Conservation (phyloP, 129 eudicot genomes). For the Solidago caesia region DNA sequence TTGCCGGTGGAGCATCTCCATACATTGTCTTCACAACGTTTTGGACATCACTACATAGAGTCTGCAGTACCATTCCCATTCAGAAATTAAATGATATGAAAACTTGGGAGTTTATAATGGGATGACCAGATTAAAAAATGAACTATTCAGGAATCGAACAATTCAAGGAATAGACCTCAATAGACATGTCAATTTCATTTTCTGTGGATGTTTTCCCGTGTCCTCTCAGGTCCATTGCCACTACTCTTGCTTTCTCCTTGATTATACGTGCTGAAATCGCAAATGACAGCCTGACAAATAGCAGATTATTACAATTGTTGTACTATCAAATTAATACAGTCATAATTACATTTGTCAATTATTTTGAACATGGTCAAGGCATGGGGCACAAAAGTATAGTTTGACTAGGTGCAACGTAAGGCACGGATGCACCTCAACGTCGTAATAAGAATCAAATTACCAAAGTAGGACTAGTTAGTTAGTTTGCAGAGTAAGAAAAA, state of each 20-base stretch:
- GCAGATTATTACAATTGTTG: neutral
- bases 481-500: too few species aligned
- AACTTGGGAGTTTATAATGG: neutral
- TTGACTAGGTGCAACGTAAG: too few species aligned
- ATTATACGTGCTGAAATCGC: constrained; percentile 68
- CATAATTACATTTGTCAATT: too few species aligned
- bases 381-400: too few species aligned
- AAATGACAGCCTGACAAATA: constrained; percentile 74
- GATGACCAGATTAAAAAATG: neutral
- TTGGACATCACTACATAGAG: constrained; percentile 75
- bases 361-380: too few species aligned
- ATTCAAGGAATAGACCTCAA: constrained; percentile 55
- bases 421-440: too few species aligned
- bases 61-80: constrained; percentile 48
- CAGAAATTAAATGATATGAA: neutral
- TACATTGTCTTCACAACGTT: constrained; percentile 92
- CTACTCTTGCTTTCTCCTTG: constrained; percentile 87
- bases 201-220: constrained; percentile 93
- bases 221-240: constrained; percentile 95
- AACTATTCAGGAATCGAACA: neutral
- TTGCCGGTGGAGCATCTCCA: constrained; percentile 91
- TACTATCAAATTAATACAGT: too few species aligned
- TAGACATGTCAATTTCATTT: constrained; percentile 81
- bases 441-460: too few species aligned
- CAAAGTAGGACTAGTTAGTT: too few species aligned